Evolutionary conservation across 2,329 filamentous ascomycete species (phyloP).

Genomic region (Fusarium chaquense): DNA sequence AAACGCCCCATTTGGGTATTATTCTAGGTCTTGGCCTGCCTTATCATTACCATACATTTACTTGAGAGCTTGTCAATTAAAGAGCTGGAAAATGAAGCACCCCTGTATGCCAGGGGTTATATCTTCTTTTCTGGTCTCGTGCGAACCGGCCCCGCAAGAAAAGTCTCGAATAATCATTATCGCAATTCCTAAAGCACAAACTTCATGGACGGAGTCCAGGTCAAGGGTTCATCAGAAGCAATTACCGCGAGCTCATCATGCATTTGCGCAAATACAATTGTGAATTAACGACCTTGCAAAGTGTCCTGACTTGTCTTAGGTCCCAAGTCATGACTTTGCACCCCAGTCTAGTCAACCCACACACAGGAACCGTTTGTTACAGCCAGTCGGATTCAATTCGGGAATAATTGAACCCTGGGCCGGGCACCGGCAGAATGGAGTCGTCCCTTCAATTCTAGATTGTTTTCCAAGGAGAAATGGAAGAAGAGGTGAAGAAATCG

Average conservation of each 20-base stretch:
- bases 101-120: slow-evolving; percentile 32
- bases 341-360: slow-evolving; percentile 2
- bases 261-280: background rate
- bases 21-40: slow-evolving; percentile 18
- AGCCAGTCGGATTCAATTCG: slow-evolving; percentile 30
- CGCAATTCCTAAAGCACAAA: background rate
- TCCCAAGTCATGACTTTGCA: background rate
- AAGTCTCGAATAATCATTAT: slow-evolving; percentile 3
- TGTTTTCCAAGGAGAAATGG: slow-evolving; percentile 23
- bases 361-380: slow-evolving; percentile 36
- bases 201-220: background rate
- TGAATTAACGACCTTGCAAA: background rate
- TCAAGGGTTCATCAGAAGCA: background rate
- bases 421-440: slow-evolving; percentile 35
- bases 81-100: slow-evolving; percentile 21
- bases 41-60: slow-evolving; percentile 37
- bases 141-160: slow-evolving; percentile 9
- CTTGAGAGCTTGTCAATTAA: slow-evolving; percentile 33
- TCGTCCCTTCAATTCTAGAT: slow-evolving; percentile 16
- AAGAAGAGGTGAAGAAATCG: slow-evolving; percentile 11
- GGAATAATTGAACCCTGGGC: slow-evolving; percentile 40
- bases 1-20: slow-evolving; percentile 2
- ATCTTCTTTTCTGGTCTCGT: slow-evolving; percentile 29
- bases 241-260: background rate
- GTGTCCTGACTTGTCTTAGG: background rate